phyloP scores from a whole-genome alignment of 805 yeast genomes.

The Starmerella apicola region DNA sequence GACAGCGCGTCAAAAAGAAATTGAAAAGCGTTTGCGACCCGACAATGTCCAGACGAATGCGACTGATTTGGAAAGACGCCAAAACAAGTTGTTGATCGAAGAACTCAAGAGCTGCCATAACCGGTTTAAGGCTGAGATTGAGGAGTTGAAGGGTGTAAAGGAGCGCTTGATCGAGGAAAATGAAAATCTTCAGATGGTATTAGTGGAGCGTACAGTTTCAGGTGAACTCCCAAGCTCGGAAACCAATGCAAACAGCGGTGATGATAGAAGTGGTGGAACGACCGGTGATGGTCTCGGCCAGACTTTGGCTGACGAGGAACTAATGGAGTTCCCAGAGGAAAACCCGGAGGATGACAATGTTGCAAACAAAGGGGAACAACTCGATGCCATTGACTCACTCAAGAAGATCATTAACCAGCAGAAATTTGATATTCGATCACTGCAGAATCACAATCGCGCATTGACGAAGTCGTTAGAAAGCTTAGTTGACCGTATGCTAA shows the following conservation, averaged over 20 bases:
- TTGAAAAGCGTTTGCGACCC: background rate
- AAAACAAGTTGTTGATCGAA: conserved; percentile 22
- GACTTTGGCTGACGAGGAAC: conserved; percentile 12
- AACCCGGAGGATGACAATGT: background rate
- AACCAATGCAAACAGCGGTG: background rate
- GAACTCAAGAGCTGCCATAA: conserved; percentile 25
- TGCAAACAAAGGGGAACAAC: background rate
- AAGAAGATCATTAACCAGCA: conserved; percentile 15
- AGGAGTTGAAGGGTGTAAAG: conserved; percentile 46
- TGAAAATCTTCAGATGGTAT: conserved; percentile 26
- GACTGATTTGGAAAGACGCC: conserved; percentile 22
- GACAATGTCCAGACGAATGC: conserved; percentile 13
- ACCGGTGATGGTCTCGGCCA: conserved; percentile 1
- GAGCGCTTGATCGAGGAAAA: conserved; percentile 32
- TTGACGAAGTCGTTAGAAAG: conserved; percentile 26
- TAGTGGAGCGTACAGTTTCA: conserved; percentile 26
- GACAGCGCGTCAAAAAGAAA: background rate
- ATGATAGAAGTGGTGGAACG: no score
- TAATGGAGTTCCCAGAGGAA: conserved; percentile 1
- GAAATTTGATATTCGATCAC: conserved; percentile 23
- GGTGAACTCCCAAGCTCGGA: conserved; percentile 9
- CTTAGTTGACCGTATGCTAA: conserved; percentile 27
- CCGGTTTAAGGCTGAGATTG: conserved; percentile 29
- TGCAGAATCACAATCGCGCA: conserved; percentile 26
- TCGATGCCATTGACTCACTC: background rate